Base-by-base conservation (phyloP, 1,284 basidiomycete species). In the Mycena citricolor region DNA sequence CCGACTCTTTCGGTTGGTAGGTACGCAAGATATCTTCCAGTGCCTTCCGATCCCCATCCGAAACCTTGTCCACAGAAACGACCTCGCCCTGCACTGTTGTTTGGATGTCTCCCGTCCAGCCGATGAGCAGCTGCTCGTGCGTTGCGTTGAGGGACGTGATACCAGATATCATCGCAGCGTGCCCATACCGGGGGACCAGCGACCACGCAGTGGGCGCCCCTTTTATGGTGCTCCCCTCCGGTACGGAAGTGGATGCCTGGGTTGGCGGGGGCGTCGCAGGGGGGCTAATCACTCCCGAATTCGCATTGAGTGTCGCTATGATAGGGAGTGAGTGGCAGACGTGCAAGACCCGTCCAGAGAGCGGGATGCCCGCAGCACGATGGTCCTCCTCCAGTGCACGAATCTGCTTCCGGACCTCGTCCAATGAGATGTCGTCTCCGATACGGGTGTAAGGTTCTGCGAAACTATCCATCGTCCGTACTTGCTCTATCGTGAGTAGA, bases 141-240 rank as follows among this genome's bases (percentile, higher is more conserved):
- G 87, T 86, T 11, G 80, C 69, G 10, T 84, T 79, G 32, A 99
- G 79, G 4, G 86, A 89, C 44, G 85, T 81, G 58, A 98, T 94
- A 26, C 97, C 95, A 37, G 86, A 89, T 55, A 95, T 88, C 87
- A 99, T 92, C 7, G 95, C 95, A 5, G 91, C 83, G 65, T 99
- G 95, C 17, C 94, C 95, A 45, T 93, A 85, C 26, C 94, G 77
- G 4, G 85, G 80, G 8, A 79, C 69, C 8, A 99, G 71, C 10
- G 83, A 79, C 95, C 95, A 99, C 2, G 49, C 52, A 24, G 57
- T 52, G 11, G 57, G 35, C 25, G 20, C 45, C 19, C 30, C 23
- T n/a, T n/a, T n/a, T n/a, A n/a, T n/a, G 25, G 10, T 22, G 7
- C 22, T 12, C 2, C 12, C n/a, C 10, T 28, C 11, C 2, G 24